Percentiles rank a stretch among this genome's conserved stretches.
These are phyloP conservation scores for Heterobasidion occidentale DNA, from an alignment of 1,284 basidiomycete genomes.

Conservation along the genomic window DNA sequence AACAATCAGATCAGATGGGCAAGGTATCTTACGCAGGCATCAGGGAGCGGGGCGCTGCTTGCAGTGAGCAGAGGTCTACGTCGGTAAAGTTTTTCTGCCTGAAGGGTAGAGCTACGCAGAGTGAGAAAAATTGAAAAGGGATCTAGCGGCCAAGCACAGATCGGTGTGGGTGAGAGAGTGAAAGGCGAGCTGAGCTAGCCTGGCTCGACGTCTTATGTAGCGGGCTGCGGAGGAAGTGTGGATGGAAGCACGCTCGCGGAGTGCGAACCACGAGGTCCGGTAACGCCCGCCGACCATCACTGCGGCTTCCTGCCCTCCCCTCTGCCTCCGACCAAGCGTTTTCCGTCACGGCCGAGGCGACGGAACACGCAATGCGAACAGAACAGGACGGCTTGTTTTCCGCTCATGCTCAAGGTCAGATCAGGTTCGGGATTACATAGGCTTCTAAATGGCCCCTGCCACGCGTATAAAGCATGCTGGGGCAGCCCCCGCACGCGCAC, in stretches of 20 bases:
- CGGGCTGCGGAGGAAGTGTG: not conserved
- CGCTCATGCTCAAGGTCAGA: too few species aligned
- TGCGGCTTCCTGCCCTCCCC: not conserved
- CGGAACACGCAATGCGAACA: not conserved
- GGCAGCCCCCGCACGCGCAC: not conserved
- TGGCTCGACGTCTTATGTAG: not conserved
- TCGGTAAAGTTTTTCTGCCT: too few species aligned
- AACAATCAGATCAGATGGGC: too few species aligned
- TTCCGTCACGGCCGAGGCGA: not conserved
- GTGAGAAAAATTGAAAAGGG: too few species aligned
- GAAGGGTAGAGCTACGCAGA: too few species aligned
- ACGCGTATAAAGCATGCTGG: slow-evolving; percentile 1
- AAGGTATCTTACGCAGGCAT: too few species aligned
- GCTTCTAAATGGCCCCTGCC: not conserved
- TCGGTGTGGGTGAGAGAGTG: not conserved
- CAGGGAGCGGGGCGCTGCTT: too few species aligned
- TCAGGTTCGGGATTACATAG: too few species aligned
- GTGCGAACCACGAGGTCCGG: not conserved
- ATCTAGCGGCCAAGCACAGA: too few species aligned
- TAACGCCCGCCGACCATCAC: not conserved
- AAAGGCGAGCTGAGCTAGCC: not conserved
- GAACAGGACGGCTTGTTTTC: too few species aligned
- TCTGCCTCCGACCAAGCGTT: not conserved
- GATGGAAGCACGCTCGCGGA: not conserved
- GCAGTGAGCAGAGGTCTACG: too few species aligned